phyloP scores from a whole-genome alignment of 805 yeast genomes.

The Naumovozyma castellii region DNA sequence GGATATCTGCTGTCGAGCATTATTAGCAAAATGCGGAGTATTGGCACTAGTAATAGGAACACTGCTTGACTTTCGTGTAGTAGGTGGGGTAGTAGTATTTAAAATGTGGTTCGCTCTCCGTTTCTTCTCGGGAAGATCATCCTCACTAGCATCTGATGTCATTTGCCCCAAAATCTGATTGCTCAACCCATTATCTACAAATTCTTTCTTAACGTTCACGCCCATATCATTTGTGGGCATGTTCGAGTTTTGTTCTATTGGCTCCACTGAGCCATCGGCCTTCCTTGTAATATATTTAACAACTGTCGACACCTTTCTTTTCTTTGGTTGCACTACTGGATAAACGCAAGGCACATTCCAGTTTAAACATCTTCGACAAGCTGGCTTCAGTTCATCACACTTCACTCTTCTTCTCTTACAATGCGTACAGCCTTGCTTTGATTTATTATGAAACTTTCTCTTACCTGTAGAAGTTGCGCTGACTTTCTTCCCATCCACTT shows the following conservation, averaged over 20 bases:
- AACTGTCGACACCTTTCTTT: not conserved
- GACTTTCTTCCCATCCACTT: slow-evolving; percentile 33
- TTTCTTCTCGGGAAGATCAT: not conserved
- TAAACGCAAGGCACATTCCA: slow-evolving; percentile 75
- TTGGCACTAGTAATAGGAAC: too few relatives aligned
- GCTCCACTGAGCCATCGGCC: not conserved
- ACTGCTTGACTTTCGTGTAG: too few relatives aligned
- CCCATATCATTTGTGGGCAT: not conserved
- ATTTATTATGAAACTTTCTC: slow-evolving; percentile 81
- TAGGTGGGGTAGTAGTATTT: too few relatives aligned
- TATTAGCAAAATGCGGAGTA: not conserved
- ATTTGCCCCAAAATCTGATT: not conserved
- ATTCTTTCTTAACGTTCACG: not conserved
- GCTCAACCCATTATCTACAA: not conserved
- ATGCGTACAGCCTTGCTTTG: slow-evolving; percentile 80
- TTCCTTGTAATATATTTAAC: not conserved
- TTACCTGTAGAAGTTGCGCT: slow-evolving; percentile 50
- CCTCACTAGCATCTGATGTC: not conserved
- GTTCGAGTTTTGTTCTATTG: not conserved
- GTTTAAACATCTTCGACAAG: slow-evolving; percentile 68
- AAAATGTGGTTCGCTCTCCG: not conserved
- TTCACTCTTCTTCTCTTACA: slow-evolving; percentile 86
- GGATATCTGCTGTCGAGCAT: not conserved
- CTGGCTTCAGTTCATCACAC: slow-evolving; percentile 81
- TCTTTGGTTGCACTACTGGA: slow-evolving; percentile 9